Evolutionary conservation across 176 grass and related monocot genomes (phyloP).

Genomic region (Calamus simplicifolius): DNA sequence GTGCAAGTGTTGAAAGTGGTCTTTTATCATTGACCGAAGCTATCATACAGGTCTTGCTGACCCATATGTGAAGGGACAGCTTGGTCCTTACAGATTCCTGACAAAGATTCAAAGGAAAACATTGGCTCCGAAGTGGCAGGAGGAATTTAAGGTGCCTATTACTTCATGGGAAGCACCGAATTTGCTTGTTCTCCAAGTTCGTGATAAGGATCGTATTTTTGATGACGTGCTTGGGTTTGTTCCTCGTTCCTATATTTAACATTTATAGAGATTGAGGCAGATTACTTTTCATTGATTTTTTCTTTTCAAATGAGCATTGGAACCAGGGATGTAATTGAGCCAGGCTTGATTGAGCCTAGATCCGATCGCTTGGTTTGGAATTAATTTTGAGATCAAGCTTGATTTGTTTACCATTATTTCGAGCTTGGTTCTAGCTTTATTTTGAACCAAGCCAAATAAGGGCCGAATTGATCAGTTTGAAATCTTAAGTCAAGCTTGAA

Average conservation of each 20-base stretch:
- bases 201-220: slow-evolving; percentile 85
- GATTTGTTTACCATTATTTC: too few species aligned
- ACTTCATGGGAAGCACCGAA: slow-evolving; percentile 72
- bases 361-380: too few species aligned
- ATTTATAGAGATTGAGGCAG: too few species aligned
- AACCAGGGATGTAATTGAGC: too few species aligned
- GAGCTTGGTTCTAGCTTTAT: too few species aligned
- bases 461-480: too few species aligned
- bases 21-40: background rate
- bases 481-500: too few species aligned
- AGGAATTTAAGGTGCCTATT: slow-evolving; percentile 94
- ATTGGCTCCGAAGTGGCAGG: slow-evolving; percentile 74
- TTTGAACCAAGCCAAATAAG: too few species aligned
- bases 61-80: slow-evolving; percentile 77
- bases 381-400: too few species aligned
- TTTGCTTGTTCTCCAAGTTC: slow-evolving; percentile 68
- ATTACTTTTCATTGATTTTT: too few species aligned
- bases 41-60: slow-evolving; percentile 66
- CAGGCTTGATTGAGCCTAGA: too few species aligned
- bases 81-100: slow-evolving; percentile 77
- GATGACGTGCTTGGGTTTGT: slow-evolving; percentile 88
- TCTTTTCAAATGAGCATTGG: too few species aligned
- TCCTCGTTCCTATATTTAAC: background rate
- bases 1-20: background rate
- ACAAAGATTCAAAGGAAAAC: slow-evolving; percentile 82